These are phyloP conservation scores for Cyberlindnera americana DNA, from an alignment of 805 yeast genomes.

Conservation along the genomic window DNA sequence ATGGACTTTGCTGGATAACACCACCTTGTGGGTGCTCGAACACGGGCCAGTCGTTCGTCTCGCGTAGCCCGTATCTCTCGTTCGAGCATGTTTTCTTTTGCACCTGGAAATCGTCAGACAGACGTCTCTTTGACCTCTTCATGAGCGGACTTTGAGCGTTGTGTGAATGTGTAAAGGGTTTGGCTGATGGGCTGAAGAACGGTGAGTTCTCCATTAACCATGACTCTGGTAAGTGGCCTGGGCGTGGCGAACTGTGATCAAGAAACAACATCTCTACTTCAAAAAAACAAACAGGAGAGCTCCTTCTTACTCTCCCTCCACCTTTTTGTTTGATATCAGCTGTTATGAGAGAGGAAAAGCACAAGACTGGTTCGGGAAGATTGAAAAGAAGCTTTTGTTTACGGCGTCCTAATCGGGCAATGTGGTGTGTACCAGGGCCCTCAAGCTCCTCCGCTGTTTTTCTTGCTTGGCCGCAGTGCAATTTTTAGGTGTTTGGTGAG, in stretches of 20 bases:
- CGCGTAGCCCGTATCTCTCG: neutral
- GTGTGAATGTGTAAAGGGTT: slow-evolving; percentile 5
- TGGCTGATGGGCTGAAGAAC: slow-evolving; percentile 15
- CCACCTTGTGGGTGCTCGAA: slow-evolving; percentile 26
- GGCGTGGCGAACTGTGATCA: slow-evolving; percentile 19
- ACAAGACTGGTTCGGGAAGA: neutral
- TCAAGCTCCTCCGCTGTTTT: neutral
- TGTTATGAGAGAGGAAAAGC: no score
- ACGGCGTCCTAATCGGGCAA: slow-evolving; percentile 7
- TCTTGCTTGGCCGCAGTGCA: no score
- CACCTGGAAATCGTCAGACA: slow-evolving; percentile 31
- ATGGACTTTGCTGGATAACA: slow-evolving; percentile 25
- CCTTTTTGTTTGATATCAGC: no score
- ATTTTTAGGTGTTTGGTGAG: no score
- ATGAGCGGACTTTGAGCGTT: slow-evolving; percentile 9
- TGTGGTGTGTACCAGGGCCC: neutral
- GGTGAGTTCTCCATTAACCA: slow-evolving; percentile 20
- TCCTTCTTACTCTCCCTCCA: neutral
- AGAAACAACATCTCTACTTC: slow-evolving; percentile 13
- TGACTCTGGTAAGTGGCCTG: slow-evolving; percentile 14
- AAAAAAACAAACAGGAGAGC: neutral
- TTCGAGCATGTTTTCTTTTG: slow-evolving; percentile 29
- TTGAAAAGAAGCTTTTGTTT: slow-evolving; percentile 2
- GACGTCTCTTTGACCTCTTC: slow-evolving; percentile 31
- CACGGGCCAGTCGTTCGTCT: slow-evolving; percentile 21